Conservation (phyloP, 768 basidiomycete genomes). For the Trametes cingulata region DNA sequence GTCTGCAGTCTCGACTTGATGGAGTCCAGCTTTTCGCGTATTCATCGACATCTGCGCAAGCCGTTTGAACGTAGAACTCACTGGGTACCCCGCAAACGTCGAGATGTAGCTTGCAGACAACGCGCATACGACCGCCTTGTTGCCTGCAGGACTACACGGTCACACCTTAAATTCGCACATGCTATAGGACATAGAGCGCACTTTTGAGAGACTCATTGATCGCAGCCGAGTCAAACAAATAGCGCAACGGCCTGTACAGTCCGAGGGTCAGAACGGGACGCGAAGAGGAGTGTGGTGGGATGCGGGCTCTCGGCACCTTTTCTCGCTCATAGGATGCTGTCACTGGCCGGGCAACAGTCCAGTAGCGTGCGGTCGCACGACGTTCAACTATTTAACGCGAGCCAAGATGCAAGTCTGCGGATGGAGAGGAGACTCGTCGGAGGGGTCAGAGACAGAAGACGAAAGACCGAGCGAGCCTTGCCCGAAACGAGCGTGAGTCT, state of each 20-base stretch:
- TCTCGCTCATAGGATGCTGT: conserved; percentile 79
- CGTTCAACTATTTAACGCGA: conserved; percentile 9
- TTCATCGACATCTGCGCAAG: not conserved
- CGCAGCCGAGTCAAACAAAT: conserved; percentile 61
- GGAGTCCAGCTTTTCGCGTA: conserved; percentile 70
- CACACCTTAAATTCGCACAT: not conserved
- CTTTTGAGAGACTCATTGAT: conserved; percentile 69
- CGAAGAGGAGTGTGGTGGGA: not conserved
- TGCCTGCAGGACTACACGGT: conserved; percentile 44
- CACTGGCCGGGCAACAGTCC: conserved; percentile 66
- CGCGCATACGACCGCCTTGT: conserved; percentile 89
- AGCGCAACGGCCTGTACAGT: conserved; percentile 52
- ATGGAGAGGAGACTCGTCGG: not conserved
- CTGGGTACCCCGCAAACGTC: conserved; percentile 91
- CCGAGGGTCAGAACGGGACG: not conserved
- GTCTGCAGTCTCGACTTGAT: conserved; percentile 94
- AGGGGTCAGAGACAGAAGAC: conserved; percentile 7
- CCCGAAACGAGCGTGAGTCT: not conserved
- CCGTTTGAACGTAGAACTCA: conserved; percentile 27
- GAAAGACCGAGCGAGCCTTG: not conserved
- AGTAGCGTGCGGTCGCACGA: conserved; percentile 74
- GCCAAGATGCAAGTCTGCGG: conserved; percentile 14
- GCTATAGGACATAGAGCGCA: conserved; percentile 34
- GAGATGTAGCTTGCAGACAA: conserved; percentile 91
- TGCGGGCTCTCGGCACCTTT: conserved; percentile 42